Evolutionary conservation across 257 asterid genomes (phyloP), one percentile per base, ranked within the genome.

Genomic region (Datura wrightii): DNA sequence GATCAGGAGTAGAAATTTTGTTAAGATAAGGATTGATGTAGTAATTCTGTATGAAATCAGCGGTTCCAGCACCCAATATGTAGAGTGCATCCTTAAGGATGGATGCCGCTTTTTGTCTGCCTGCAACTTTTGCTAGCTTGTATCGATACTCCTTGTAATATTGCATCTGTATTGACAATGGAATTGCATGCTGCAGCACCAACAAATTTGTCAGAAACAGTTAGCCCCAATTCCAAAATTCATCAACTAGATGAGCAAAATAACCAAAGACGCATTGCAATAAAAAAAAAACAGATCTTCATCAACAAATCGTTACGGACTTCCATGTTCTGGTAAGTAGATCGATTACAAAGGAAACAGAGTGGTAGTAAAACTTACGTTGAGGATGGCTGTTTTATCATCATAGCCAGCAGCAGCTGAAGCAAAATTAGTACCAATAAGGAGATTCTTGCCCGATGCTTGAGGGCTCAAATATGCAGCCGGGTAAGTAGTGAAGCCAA

Each of bases 391-490:
- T 3, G 99, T 97, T 76, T 84, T 91, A 10, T 97, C 99, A 88
- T 97, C 99, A 72, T 93, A 95, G 71, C 99, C 99, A 31, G 99
- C 82, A 19, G 92, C 99, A 41, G 99, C 99, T 3, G 99, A 97
- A 41, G 98, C 99, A 60, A 97, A 97, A 84, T 97, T 97, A 19
- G 95, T 90, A 80, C 99, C 99, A 11, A 87, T 80, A 5, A 97
- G 94, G 42, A 95, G 97, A 83, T 83, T 92, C 65, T 93, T 90
- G 86, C 99, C 99, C 5, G 98, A 79, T 36, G 99, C 99, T 82
- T 95, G 90, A 2, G 99, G 98, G 93, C 99, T 95, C 15, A 97
- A 97, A 84, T 97, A 95, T 31, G 99, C 92, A 54, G 97, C 91
- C 1, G 99, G 91, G 50, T 59, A 93, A 39, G 84, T 87, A 34